Base-by-base conservation (phyloP, 768 basidiomycete genomes). In the Daedaleopsis sinensis region DNA sequence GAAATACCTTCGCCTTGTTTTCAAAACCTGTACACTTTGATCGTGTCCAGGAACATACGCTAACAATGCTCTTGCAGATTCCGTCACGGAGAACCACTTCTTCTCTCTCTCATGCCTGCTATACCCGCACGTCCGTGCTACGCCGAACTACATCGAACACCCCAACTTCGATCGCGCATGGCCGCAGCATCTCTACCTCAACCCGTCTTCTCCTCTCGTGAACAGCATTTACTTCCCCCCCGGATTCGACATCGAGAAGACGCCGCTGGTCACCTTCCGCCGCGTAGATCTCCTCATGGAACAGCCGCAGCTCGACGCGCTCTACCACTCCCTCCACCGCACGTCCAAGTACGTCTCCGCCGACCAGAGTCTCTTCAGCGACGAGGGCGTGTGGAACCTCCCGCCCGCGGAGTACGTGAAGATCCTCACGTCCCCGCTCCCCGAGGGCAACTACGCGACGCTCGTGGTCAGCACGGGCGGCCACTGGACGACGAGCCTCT, bases 61-160 rank as follows among this genome's bases (percentile, higher is more conserved):
- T 48, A 27, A 42, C 39, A n/a, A 18, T 21, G 11, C 10, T 19
- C 21, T 18, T 23, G 15, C 63, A 85, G 88, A 90, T 67, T 89
- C 87, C 0, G 84, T 89, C 18, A 84, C 85, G 1, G 88, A 90
- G 68, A 85, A 84, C 63, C 87, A 90, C 70, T 90, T 90, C 76
- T 90, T 89, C 71, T 89, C 88, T 6, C 69, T 89, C 0, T 89
- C 87, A 0, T 90, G 88, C 67, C 66, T 82, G 44, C 78, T 90
- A 3, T 84, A 83, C 71, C 87, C 88, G 0, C 86, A 89, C 67
- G 87, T 89, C 39, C 78, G 79, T 38, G 88, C 87, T 1, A 86
- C 83, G 2, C 88, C 88, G 0, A 79, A 84, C 63, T 89, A 88
- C 64, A 80, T 77, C 43, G 75, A 76, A 37, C 80, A 81, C 57